phyloP scores from a whole-genome alignment of 495 filamentous ascomycete genomes.

The Stereocaulon alpinum region DNA sequence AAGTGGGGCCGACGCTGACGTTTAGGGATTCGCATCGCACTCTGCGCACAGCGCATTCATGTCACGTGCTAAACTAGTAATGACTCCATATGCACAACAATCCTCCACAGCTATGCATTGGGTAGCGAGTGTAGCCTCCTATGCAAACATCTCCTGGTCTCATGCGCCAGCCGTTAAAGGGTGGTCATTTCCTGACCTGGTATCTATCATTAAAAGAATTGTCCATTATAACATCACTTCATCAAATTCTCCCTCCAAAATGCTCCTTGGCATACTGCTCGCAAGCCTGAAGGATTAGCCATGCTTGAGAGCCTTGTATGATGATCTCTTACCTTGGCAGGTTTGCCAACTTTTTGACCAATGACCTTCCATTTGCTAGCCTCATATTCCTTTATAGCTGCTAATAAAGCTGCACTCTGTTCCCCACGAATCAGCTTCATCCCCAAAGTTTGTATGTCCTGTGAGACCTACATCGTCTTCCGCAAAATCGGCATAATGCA shows the following conservation, averaged over 20 bases:
- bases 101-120: not conserved
- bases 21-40: no score
- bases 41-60: no score
- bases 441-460: not conserved
- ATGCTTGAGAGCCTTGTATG: not conserved
- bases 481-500: conserved; percentile 98
- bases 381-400: conserved; percentile 97
- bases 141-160: not conserved
- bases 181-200: conserved; percentile 8
- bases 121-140: not conserved
- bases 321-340: conserved; percentile 64
- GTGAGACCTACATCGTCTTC: conserved; percentile 76
- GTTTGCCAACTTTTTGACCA: conserved; percentile 91
- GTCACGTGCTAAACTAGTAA: not conserved
- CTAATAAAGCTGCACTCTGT: conserved; percentile 74
- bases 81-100: not conserved
- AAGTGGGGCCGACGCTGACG: not conserved
- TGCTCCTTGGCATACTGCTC: conserved; percentile 98
- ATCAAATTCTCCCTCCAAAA: conserved; percentile 37
- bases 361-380: conserved; percentile 97
- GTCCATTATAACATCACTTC: not conserved
- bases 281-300: conserved; percentile 56
- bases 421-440: conserved; percentile 26
- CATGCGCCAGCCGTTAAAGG: conserved; percentile 5
- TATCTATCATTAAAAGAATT: conserved; percentile 8